A percentile compares a stretch with the other conserved stretches of the same genome.
Evolutionary conservation across 2,329 filamentous ascomycete species (phyloP).

Genomic region (Beauveria pseudobassiana): DNA sequence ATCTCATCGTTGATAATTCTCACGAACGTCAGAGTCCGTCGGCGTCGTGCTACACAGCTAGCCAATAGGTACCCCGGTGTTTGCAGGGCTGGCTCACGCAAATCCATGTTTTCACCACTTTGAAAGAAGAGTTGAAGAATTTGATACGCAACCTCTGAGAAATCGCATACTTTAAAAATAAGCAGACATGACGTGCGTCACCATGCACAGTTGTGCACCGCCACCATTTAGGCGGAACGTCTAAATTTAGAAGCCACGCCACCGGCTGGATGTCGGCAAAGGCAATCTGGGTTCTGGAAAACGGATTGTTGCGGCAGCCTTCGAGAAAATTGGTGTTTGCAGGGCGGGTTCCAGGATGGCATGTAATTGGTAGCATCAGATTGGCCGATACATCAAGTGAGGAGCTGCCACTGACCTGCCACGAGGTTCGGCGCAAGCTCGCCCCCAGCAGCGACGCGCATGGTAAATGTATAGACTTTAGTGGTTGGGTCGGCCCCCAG

Average conservation of each 20-base stretch:
- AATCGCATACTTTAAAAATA: background rate
- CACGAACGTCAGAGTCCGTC: too few species aligned
- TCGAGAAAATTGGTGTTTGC: background rate
- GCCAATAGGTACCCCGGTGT: too few species aligned
- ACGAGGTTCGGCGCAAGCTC: background rate
- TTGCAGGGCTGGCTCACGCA: too few species aligned
- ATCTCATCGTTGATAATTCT: too few species aligned
- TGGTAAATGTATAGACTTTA: background rate
- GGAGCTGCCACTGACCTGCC: background rate
- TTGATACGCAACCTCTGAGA: background rate
- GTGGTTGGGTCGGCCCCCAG: background rate
- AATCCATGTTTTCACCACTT: too few species aligned
- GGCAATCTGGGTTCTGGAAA: background rate
- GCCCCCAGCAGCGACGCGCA: background rate
- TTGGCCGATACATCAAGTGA: background rate
- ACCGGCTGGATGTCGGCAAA: background rate
- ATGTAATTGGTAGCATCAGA: background rate
- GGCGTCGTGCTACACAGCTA: too few species aligned
- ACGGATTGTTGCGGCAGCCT: background rate
- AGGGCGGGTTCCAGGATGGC: background rate
- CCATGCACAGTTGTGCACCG: constrained; percentile 6
- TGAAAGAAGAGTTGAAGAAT: background rate
- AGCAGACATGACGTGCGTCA: background rate
- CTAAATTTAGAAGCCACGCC: constrained; percentile 9
- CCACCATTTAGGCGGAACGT: constrained; percentile 3